These are phyloP conservation scores for Vigna nakashimae DNA, from an alignment of 306 rosid species.

Conservation along the genomic window DNA sequence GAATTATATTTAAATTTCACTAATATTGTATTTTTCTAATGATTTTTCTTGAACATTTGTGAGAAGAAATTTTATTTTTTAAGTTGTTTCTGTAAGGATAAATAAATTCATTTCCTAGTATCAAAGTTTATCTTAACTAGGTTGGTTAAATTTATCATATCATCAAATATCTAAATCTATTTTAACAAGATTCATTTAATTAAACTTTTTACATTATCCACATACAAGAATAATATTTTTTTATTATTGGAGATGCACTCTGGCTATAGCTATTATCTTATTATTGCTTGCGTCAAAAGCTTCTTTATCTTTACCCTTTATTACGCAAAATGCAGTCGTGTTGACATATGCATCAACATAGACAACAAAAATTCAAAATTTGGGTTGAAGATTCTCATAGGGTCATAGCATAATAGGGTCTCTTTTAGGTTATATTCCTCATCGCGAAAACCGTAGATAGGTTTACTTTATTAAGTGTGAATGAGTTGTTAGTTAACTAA, in stretches of 20 bases:
- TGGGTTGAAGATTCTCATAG: neutral
- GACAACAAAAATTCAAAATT: neutral
- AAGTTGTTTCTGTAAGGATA: too few species aligned
- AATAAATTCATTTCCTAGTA: too few species aligned
- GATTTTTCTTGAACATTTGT: too few species aligned
- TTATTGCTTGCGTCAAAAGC: conserved; percentile 5
- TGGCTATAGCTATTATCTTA: neutral
- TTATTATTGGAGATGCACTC: neutral
- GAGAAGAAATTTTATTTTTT: too few species aligned
- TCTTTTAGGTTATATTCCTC: conserved; percentile 11
- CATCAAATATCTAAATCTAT: too few species aligned
- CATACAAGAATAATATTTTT: neutral
- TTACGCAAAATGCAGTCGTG: neutral
- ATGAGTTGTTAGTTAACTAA: conserved; percentile 21
- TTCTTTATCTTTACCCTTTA: conserved; percentile 2
- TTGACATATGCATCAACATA: neutral
- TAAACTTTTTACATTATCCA: neutral
- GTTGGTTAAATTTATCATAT: too few species aligned
- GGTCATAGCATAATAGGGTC: neutral
- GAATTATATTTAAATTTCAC: too few species aligned
- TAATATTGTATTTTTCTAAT: too few species aligned
- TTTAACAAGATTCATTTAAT: too few species aligned
- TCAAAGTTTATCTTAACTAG: too few species aligned
- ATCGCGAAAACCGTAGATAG: neutral
- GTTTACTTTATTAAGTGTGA: conserved; percentile 19